phyloP scores from a whole-genome alignment of 2,329 filamentous ascomycete species.

The Fusarium tanahbumbuense region DNA sequence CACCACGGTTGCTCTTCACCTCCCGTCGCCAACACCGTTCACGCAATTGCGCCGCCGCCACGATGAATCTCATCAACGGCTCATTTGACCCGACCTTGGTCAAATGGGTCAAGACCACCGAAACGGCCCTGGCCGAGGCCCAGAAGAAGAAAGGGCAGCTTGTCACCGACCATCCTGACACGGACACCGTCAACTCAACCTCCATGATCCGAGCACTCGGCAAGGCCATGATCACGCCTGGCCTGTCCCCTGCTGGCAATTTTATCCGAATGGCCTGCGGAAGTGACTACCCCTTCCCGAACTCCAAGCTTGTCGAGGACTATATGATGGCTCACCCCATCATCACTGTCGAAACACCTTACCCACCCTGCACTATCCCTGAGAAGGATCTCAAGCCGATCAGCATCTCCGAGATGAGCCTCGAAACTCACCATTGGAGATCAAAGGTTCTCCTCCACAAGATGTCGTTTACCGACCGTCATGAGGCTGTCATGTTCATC shows the following conservation, averaged over 20 bases:
- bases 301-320: background rate
- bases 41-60: background rate
- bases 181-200: background rate
- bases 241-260: background rate
- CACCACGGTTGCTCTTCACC: rapidly evolving
- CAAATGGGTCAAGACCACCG: background rate
- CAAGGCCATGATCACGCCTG: background rate
- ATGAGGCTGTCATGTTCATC: background rate
- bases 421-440: background rate
- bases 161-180: conserved; percentile 2
- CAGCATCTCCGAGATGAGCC: background rate
- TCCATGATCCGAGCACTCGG: background rate
- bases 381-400: conserved; percentile 6
- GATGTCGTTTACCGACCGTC: background rate
- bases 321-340: background rate
- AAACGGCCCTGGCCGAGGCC: background rate
- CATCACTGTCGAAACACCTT: background rate
- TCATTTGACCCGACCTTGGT: background rate
- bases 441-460: background rate
- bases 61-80: conserved; percentile 5
- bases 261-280: background rate
- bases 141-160: conserved; percentile 5
- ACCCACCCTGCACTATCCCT: background rate
- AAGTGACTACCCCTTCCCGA: background rate
- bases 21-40: too few species aligned